Conservation (phyloP, 1,139 yeast species). For the Geotrichum klebahnii region DNA sequence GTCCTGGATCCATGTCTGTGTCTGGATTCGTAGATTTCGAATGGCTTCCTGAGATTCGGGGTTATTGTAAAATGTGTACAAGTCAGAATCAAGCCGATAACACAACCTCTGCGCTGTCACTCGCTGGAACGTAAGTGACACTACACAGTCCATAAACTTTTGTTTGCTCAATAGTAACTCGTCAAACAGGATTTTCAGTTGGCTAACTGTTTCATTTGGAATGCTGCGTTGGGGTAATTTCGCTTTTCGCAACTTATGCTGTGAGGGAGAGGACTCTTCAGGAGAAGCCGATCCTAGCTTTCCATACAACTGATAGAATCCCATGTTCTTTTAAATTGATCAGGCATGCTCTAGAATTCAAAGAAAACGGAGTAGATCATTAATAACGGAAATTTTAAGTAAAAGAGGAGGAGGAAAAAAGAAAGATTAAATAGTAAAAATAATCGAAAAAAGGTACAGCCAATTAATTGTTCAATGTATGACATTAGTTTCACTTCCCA, state of each 20-base stretch:
- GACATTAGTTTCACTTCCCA: too few relatives aligned
- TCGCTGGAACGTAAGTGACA: conserved; percentile 1
- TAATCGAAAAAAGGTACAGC: too few relatives aligned
- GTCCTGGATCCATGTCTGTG: not conserved
- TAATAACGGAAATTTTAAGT: not conserved
- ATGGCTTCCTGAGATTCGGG: conserved; percentile 3
- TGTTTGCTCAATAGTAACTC: not conserved
- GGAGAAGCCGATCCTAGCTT: conserved; percentile 4
- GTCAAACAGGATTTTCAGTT: conserved; percentile 6
- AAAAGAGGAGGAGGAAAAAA: too few relatives aligned
- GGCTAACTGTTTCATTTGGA: not conserved
- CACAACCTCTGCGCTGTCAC: conserved; percentile 13
- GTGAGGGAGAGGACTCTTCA: not conserved
- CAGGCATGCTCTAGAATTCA: too few relatives aligned
- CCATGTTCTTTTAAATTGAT: not conserved
- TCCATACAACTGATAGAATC: conserved; percentile 1
- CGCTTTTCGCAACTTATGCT: not conserved
- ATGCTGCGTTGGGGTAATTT: not conserved
- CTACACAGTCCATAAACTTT: conserved; percentile 4
- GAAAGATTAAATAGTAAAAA: too few relatives aligned
- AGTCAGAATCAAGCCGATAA: not conserved
- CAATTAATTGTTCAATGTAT: too few relatives aligned
- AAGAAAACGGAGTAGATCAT: too few relatives aligned
- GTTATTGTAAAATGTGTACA: conserved; percentile 12
- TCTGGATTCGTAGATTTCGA: not conserved